Conservation (phyloP, 148 eudicot species). For the Pouteria glomerata region DNA sequence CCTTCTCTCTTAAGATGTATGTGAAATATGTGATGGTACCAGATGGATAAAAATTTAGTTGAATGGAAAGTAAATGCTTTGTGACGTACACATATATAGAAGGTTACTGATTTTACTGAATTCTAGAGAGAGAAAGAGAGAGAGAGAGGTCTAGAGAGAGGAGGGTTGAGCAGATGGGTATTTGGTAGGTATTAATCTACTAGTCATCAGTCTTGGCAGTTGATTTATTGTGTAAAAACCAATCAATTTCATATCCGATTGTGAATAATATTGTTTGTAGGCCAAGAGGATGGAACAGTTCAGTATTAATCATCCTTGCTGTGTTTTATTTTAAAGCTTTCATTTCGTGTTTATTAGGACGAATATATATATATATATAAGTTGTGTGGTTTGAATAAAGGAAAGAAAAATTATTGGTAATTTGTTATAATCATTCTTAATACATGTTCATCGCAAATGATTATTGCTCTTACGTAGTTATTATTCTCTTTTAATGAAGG, state of each 20-base stretch:
- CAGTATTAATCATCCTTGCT: no score
- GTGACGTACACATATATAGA: slow-evolving; percentile 8
- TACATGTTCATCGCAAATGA: no score
- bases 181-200: background rate
- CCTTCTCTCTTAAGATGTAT: background rate
- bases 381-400: no score
- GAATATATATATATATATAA: background rate
- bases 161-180: background rate
- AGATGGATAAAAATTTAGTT: background rate
- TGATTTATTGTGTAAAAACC: background rate
- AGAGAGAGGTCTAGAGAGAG: slow-evolving; percentile 14
- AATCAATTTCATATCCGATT: no score
- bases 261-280: no score
- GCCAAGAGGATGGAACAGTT: no score
- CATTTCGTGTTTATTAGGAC: background rate
- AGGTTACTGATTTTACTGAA: slow-evolving; percentile 5
- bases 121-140: slow-evolving; percentile 12
- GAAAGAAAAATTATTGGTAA: no score
- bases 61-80: slow-evolving; percentile 12
- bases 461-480: no score
- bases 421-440: no score
- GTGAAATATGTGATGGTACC: slow-evolving; percentile 1
- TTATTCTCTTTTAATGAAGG: no score
- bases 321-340: background rate
- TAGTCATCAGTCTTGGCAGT: background rate